A percentile compares a stretch with the other conserved stretches of the same genome.
These are phyloP conservation scores for Kluyveromyces marxianus DNA, from an alignment of 1,139 yeast genomes.

Conservation along the genomic window DNA sequence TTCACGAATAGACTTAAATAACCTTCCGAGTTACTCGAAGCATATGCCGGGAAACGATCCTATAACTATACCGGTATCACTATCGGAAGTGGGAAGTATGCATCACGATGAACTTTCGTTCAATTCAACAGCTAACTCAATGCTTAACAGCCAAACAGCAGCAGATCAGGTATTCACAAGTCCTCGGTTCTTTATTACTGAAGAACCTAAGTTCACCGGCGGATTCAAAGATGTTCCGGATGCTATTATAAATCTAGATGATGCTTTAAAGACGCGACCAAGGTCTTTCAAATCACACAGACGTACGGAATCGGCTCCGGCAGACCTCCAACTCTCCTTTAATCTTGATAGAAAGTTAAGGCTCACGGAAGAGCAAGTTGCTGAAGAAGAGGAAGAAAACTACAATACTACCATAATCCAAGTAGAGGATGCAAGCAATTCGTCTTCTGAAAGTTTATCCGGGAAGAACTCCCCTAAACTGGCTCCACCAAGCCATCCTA, in stretches of 20 bases:
- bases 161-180: constrained; percentile 18
- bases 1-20: background rate
- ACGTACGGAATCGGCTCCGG: constrained; percentile 45
- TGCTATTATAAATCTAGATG: constrained; percentile 57
- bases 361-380: constrained; percentile 17
- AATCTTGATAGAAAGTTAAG: constrained; percentile 10
- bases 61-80: no score
- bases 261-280: constrained; percentile 36
- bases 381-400: constrained; percentile 10
- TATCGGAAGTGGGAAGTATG: no score
- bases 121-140: background rate
- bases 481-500: background rate
- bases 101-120: background rate
- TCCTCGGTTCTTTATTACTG: constrained; percentile 28
- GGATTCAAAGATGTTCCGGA: constrained; percentile 42
- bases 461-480: background rate
- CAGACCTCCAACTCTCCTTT: constrained; percentile 30
- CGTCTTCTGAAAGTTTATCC: background rate
- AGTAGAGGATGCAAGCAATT: background rate
- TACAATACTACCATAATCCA: constrained; percentile 4
- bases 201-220: constrained; percentile 27
- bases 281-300: constrained; percentile 33
- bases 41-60: no score
- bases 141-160: no score
- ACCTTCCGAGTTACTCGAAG: no score